Evolutionary conservation across 208 protist genomes (phyloP).

Genomic region (Leptomonas seymouri): DNA sequence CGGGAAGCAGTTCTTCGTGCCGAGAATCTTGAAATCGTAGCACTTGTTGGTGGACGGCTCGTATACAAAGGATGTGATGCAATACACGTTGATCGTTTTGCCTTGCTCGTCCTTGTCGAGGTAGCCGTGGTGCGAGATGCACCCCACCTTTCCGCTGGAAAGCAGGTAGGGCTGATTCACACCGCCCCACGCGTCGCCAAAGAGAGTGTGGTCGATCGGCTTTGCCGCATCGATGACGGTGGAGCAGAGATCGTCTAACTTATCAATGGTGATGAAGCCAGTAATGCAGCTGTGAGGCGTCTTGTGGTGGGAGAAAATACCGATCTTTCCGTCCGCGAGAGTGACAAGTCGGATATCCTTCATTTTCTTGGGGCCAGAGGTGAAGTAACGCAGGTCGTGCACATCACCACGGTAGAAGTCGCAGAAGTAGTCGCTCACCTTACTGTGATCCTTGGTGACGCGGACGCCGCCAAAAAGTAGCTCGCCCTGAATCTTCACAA

Average conservation of each 20-base stretch:
- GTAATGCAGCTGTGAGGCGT: constrained; percentile 47
- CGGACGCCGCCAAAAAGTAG: constrained; percentile 54
- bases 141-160: constrained; percentile 50
- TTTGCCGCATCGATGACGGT: constrained; percentile 49
- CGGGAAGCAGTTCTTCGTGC: constrained; percentile 63
- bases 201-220: constrained; percentile 66
- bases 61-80: constrained; percentile 66
- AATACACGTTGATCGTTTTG: constrained; percentile 56
- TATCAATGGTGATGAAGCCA: constrained; percentile 54
- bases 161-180: constrained; percentile 69
- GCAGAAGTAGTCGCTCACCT: constrained; percentile 51
- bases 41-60: constrained; percentile 53
- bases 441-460: constrained; percentile 54
- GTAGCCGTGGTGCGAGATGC: constrained; percentile 71
- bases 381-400: constrained; percentile 54
- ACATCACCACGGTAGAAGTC: constrained; percentile 53
- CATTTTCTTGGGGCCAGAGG: constrained; percentile 57
- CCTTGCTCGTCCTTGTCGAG: constrained; percentile 36
- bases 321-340: constrained; percentile 48
- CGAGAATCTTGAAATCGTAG: constrained; percentile 62
- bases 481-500: constrained; percentile 52
- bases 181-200: constrained; percentile 62
- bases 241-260: constrained; percentile 46
- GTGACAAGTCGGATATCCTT: constrained; percentile 65
- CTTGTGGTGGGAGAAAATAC: constrained; percentile 66